These are phyloP conservation scores for Vigna hirtella DNA, from an alignment of 306 rosid species.

Conservation along the genomic window DNA sequence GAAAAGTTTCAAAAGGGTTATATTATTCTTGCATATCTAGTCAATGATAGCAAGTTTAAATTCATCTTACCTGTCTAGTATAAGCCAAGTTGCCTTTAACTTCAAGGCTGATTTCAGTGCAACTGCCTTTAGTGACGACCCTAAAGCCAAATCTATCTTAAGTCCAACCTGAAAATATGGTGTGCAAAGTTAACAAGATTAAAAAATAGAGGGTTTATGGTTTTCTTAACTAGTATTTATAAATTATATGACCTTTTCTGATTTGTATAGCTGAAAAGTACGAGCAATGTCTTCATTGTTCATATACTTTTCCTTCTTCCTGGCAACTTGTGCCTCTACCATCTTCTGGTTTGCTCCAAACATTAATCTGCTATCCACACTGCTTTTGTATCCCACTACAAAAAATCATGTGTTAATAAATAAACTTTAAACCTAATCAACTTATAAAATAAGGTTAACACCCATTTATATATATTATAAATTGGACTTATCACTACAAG, in stretches of 20 bases:
- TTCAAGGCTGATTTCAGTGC: slow-evolving; percentile 55
- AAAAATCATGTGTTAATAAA: neutral
- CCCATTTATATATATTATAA: too few species aligned
- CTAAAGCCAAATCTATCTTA: slow-evolving; percentile 54
- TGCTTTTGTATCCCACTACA: slow-evolving; percentile 71
- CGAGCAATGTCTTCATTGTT: slow-evolving; percentile 47
- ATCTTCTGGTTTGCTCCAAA: slow-evolving; percentile 59
- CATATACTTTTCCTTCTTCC: slow-evolving; percentile 53
- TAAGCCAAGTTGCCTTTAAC: slow-evolving; percentile 71
- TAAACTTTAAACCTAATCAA: too few species aligned
- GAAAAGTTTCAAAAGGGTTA: slow-evolving; percentile 26
- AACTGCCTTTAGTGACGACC: slow-evolving; percentile 60
- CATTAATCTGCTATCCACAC: slow-evolving; percentile 55
- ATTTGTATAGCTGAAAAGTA: slow-evolving; percentile 54
- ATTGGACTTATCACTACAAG: too few species aligned
- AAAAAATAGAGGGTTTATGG: slow-evolving; percentile 1
- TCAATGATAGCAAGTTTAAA: slow-evolving; percentile 11
- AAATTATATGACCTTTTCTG: slow-evolving; percentile 50
- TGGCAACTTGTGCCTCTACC: slow-evolving; percentile 51
- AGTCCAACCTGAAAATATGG: slow-evolving; percentile 64
- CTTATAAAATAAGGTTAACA: too few species aligned
- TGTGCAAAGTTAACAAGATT: slow-evolving; percentile 17
- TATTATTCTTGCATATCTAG: slow-evolving; percentile 16
- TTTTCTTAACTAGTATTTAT: neutral
- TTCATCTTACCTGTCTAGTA: slow-evolving; percentile 76